A percentile compares a stretch with the other conserved stretches of the same genome.
Evolutionary conservation across 1,284 basidiomycete species (phyloP).

Genomic region (Leccinum pachyderme): DNA sequence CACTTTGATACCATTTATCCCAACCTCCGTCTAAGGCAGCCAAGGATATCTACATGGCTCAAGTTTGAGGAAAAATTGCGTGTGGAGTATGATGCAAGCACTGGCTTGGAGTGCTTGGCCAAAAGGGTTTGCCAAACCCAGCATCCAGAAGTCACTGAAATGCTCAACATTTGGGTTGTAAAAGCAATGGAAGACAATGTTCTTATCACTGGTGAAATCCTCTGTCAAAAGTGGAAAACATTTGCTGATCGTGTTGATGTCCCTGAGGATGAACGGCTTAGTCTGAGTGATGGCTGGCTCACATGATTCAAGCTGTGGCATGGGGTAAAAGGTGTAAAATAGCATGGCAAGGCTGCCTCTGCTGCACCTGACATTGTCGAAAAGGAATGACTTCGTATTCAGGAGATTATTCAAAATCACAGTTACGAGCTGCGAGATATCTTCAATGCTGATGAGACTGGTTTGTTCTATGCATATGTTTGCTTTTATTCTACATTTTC

Average conservation of each 20-base stretch:
- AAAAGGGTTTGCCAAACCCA: background rate
- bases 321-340: background rate
- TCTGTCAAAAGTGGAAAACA: background rate
- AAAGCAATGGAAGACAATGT: background rate
- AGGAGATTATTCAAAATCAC: background rate
- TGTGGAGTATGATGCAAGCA: background rate
- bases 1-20: background rate
- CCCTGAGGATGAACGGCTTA: background rate
- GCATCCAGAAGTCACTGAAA: background rate
- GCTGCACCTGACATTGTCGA: background rate
- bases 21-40: background rate
- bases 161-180: background rate
- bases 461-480: background rate
- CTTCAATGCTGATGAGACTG: background rate
- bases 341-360: constrained; percentile 10
- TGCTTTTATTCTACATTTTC: background rate
- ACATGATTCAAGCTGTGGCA: background rate
- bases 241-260: background rate
- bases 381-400: background rate
- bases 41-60: background rate
- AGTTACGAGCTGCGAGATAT: background rate
- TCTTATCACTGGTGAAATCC: background rate
- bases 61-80: background rate
- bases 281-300: constrained; percentile 8
- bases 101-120: background rate